Evolutionary conservation across 2,329 filamentous ascomycete genomes (phyloP).

Genomic region (Raffaelea arxii): DNA sequence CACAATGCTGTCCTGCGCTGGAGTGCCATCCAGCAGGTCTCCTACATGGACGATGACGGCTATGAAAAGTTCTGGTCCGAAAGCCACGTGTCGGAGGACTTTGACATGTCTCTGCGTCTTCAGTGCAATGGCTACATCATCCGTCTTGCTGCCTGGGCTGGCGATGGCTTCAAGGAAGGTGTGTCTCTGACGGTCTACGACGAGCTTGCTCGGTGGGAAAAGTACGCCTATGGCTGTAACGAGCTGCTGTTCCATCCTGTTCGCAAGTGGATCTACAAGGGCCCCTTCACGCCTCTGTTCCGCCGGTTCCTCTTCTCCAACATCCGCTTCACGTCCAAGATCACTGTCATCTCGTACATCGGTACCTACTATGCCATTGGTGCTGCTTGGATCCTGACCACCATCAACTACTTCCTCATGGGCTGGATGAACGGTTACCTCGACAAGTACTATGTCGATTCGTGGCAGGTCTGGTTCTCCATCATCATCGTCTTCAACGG

Average conservation of each 20-base stretch:
- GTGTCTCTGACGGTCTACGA: constrained; percentile 79
- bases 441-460: constrained; percentile 72
- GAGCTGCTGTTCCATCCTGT: constrained; percentile 75
- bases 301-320: constrained; percentile 61
- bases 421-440: constrained; percentile 70
- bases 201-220: constrained; percentile 77
- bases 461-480: constrained; percentile 71
- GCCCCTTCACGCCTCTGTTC: constrained; percentile 74
- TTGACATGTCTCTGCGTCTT: constrained; percentile 71
- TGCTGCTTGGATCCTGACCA: constrained; percentile 64
- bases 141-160: constrained; percentile 62
- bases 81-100: constrained; percentile 70
- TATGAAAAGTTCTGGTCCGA: constrained; percentile 79
- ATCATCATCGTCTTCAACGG: constrained; percentile 72
- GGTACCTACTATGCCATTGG: constrained; percentile 74
- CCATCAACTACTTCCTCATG: constrained; percentile 64
- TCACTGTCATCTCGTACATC: constrained; percentile 68
- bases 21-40: constrained; percentile 65
- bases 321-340: constrained; percentile 66
- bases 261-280: constrained; percentile 59
- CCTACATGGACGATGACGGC: constrained; percentile 58
- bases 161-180: constrained; percentile 72
- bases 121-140: constrained; percentile 65
- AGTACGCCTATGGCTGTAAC: constrained; percentile 77
- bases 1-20: constrained; percentile 70